Conservation (phyloP, 176 grass and related monocot species). For the Alloteropsis semialata region DNA sequence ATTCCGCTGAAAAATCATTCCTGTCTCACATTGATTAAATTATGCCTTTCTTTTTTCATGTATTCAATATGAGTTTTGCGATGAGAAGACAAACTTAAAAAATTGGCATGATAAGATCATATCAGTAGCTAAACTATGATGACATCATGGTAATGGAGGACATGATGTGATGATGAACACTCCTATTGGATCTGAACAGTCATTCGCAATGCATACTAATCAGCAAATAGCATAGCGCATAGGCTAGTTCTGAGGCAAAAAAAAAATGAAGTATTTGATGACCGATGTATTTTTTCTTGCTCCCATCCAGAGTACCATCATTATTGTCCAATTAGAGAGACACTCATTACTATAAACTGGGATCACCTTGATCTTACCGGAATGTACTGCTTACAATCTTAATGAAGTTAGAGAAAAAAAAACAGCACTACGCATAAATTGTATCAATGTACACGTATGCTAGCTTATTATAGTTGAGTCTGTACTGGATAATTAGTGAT, state of each 20-base stretch:
- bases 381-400: not conserved
- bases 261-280: not conserved
- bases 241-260: not conserved
- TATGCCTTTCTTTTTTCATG: not conserved
- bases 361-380: not conserved
- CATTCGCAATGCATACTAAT: slow-evolving; percentile 4
- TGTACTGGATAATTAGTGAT: not conserved
- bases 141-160: not conserved
- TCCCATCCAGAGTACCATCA: no score
- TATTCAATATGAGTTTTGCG: not conserved
- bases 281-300: no score
- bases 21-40: not conserved
- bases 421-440: not conserved
- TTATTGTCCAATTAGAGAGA: no score
- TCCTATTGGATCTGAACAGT: not conserved
- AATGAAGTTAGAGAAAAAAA: not conserved
- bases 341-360: not conserved
- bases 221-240: not conserved
- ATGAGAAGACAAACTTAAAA: not conserved
- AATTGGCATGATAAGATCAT: not conserved
- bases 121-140: not conserved
- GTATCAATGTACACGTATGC: not conserved
- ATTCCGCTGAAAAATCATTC: not conserved
- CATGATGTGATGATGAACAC: not conserved
- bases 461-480: not conserved